phyloP scores from a whole-genome alignment of 495 filamentous ascomycete genomes.

The Penicillium atrosanguineum region DNA sequence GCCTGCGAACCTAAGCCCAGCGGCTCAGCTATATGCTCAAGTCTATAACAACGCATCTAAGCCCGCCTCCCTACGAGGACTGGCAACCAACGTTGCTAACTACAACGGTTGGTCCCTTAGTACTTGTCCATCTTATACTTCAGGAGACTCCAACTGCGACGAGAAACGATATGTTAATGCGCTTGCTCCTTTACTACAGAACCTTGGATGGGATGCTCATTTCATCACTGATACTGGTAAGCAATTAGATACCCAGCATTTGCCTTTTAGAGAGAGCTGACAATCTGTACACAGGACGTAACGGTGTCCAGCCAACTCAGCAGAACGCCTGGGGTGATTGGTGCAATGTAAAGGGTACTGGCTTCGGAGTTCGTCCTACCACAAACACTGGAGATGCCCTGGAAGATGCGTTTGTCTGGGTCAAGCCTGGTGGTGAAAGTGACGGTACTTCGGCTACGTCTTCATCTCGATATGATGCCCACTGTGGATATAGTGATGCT shows the following conservation, averaged over 20 bases:
- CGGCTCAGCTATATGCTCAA: constrained; percentile 63
- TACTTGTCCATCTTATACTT: constrained; percentile 44
- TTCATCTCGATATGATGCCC: constrained; percentile 65
- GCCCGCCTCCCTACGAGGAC: constrained; percentile 65
- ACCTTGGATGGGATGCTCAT: constrained; percentile 65
- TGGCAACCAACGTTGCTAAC: constrained; percentile 77
- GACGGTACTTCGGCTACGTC: constrained; percentile 68
- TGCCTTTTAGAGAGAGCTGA: neutral
- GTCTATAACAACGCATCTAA: constrained; percentile 64
- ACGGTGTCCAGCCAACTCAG: constrained; percentile 61
- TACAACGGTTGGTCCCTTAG: constrained; percentile 63
- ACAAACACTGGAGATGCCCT: constrained; percentile 59
- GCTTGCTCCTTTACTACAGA: constrained; percentile 58
- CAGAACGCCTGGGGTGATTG: constrained; percentile 76
- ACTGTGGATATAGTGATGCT: constrained; percentile 62
- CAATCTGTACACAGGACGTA: constrained; percentile 44
- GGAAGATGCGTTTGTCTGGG: constrained; percentile 77
- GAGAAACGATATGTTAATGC: constrained; percentile 71
- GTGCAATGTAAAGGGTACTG: constrained; percentile 77
- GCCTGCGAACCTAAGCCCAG: constrained; percentile 71
- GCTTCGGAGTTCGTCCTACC: constrained; percentile 70
- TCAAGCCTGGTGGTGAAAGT: constrained; percentile 80
- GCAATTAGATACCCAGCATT: neutral
- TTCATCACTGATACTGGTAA: constrained; percentile 66
- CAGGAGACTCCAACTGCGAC: constrained; percentile 52